These are phyloP conservation scores for Panicum hallii DNA, from an alignment of 202 grass and related monocot species.

Conservation along the genomic window DNA sequence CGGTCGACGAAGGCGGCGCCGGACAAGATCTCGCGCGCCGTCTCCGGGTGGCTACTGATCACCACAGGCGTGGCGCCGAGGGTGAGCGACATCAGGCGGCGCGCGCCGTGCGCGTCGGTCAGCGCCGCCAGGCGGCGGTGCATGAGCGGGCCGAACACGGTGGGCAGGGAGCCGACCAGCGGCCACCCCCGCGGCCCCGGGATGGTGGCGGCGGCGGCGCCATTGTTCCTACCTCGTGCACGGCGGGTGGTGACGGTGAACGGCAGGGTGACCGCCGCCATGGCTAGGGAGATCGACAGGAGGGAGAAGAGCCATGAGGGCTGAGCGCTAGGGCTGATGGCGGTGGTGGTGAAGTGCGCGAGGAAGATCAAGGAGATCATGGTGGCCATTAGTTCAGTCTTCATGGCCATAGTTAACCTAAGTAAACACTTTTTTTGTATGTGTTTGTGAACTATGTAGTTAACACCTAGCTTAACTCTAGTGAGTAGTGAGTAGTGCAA, in stretches of 20 bases:
- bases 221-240: not conserved
- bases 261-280: not conserved
- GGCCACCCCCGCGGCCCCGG: slow-evolving; percentile 53
- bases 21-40: slow-evolving; percentile 48
- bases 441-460: not conserved
- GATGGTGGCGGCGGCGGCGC: not conserved
- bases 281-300: not conserved
- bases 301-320: slow-evolving; percentile 16
- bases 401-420: slow-evolving; percentile 16
- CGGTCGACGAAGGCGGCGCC: slow-evolving; percentile 40
- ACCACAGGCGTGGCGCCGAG: slow-evolving; percentile 44
- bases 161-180: slow-evolving; percentile 33
- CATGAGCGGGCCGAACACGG: slow-evolving; percentile 36
- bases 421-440: not conserved
- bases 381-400: slow-evolving; percentile 24
- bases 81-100: slow-evolving; percentile 49
- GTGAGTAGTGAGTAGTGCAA: not conserved
- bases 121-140: slow-evolving; percentile 50
- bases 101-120: slow-evolving; percentile 2
- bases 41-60: slow-evolving; percentile 51
- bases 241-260: not conserved
- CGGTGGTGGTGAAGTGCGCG: not conserved
- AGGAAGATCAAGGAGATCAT: slow-evolving; percentile 25
- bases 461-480: not conserved
- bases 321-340: not conserved